Evolutionary conservation across 208 protist genomes (phyloP).

Genomic region (Histomonas meleagridis): DNA sequence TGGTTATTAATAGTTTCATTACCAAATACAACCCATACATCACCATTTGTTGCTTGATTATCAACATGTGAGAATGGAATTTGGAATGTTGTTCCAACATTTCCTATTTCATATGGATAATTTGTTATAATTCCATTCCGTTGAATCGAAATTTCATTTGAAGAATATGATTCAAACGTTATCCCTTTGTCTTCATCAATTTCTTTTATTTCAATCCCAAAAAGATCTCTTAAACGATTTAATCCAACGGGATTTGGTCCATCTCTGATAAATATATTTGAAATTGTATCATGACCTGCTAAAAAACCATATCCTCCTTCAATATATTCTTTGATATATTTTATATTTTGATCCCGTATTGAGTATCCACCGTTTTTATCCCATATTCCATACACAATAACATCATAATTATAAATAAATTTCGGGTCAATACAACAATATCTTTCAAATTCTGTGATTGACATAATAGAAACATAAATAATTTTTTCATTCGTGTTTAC

Average conservation of each 20-base stretch:
- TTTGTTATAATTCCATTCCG: background rate
- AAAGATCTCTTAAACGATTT: background rate
- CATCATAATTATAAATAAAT: background rate
- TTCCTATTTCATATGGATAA: background rate
- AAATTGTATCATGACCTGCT: background rate
- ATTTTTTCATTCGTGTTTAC: background rate
- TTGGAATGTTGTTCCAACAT: background rate
- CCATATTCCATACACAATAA: background rate
- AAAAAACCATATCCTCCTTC: background rate
- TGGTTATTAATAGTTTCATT: background rate
- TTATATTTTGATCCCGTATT: too few relatives aligned
- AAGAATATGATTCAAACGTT: background rate
- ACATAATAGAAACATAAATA: background rate
- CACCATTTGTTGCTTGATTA: background rate
- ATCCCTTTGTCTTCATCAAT: background rate
- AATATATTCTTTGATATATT: too few relatives aligned
- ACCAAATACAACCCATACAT: background rate
- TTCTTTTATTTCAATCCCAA: background rate
- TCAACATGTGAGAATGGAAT: background rate
- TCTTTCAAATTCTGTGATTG: background rate
- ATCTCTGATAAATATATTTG: background rate
- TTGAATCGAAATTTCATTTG: background rate
- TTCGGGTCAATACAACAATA: background rate
- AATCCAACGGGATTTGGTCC: background rate
- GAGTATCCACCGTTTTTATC: background rate